phyloP scores from a whole-genome alignment of 495 filamentous ascomycete species.

The Xylaria castorea region DNA sequence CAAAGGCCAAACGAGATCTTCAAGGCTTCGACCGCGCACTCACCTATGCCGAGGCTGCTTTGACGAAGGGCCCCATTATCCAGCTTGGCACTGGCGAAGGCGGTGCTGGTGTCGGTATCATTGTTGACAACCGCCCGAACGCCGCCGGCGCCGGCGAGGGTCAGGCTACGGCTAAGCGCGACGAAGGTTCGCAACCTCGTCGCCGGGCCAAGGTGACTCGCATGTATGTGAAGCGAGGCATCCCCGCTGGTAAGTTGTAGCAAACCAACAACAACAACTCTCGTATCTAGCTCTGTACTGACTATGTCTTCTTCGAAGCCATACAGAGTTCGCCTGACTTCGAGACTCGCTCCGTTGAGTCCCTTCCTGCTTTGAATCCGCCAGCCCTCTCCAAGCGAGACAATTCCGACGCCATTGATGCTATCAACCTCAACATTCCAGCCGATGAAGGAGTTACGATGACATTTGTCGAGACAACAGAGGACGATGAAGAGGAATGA shows the following conservation, averaged over 20 bases:
- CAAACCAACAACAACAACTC: not conserved
- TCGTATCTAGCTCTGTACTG: slow-evolving; percentile 19
- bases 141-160: slow-evolving; percentile 33
- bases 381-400: slow-evolving; percentile 38
- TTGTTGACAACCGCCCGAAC: slow-evolving; percentile 48
- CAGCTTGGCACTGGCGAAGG: slow-evolving; percentile 56
- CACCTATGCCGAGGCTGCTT: slow-evolving; percentile 52
- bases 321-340: slow-evolving; percentile 44
- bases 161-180: slow-evolving; percentile 36
- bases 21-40: slow-evolving; percentile 57
- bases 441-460: slow-evolving; percentile 56
- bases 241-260: slow-evolving; percentile 49
- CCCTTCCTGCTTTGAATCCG: slow-evolving; percentile 33
- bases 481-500: slow-evolving; percentile 45
- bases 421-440: slow-evolving; percentile 58
- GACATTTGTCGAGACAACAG: slow-evolving; percentile 56
- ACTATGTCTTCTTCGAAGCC: slow-evolving; percentile 36
- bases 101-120: slow-evolving; percentile 57
- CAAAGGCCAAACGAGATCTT: slow-evolving; percentile 49
- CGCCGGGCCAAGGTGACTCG: slow-evolving; percentile 55
- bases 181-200: slow-evolving; percentile 41
- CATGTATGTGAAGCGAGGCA: slow-evolving; percentile 56
- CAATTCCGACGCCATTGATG: slow-evolving; percentile 47
- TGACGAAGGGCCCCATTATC: slow-evolving; percentile 54
- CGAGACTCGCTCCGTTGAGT: slow-evolving; percentile 37